Evolutionary conservation across 306 rosid genomes (phyloP).

Genomic region (Elaeagnus macrophylla): DNA sequence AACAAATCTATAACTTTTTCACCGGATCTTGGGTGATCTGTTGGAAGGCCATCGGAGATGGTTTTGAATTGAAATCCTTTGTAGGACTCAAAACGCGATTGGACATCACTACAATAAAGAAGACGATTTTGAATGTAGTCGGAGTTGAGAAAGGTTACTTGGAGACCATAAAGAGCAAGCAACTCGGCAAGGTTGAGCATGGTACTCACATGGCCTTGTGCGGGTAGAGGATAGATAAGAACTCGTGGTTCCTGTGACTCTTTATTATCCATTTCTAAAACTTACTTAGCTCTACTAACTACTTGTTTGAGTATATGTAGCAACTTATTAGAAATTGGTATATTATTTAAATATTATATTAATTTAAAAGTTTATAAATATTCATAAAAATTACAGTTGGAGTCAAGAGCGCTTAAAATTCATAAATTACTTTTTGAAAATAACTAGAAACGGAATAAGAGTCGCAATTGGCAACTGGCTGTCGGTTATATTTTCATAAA

Average conservation of each 20-base stretch:
- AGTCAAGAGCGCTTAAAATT: too few relatives aligned
- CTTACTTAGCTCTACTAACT: too few relatives aligned
- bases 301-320: too few relatives aligned
- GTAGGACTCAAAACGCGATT: constrained; percentile 12
- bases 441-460: too few relatives aligned
- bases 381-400: too few relatives aligned
- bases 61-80: constrained; percentile 34
- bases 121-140: constrained; percentile 22
- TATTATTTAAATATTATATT: too few relatives aligned
- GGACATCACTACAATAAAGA: constrained; percentile 11
- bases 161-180: constrained; percentile 20
- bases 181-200: constrained; percentile 49
- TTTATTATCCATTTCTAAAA: too few relatives aligned
- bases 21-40: constrained; percentile 8
- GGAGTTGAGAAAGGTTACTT: constrained; percentile 41
- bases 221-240: constrained; percentile 21
- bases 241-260: constrained; percentile 10
- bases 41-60: constrained; percentile 23
- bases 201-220: constrained; percentile 35
- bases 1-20: not conserved
- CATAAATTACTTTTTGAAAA: too few relatives aligned
- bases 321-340: too few relatives aligned
- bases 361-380: too few relatives aligned
- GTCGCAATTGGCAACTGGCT: too few relatives aligned
- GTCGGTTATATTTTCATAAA: too few relatives aligned